A percentile compares a stretch with the other conserved stretches of the same genome.
Conservation (phyloP, 257 asterid species). For the Leonotis leonurus region DNA sequence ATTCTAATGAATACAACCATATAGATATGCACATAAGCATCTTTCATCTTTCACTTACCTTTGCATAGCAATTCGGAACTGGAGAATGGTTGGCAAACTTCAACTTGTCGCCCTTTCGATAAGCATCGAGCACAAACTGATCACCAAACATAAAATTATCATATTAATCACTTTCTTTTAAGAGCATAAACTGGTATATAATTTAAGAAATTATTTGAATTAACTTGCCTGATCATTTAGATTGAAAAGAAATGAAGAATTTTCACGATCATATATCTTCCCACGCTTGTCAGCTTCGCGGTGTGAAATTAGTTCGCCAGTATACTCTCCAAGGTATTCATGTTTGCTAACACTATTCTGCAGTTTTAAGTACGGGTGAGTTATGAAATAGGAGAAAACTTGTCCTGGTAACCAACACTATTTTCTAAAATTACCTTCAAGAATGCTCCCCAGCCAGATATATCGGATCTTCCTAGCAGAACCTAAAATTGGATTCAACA, state of each 20-base stretch:
- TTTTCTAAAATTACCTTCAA: conserved; percentile 58
- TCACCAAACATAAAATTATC: conserved; percentile 11
- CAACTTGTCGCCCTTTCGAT: conserved; percentile 82
- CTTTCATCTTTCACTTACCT: conserved; percentile 35
- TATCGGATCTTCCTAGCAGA: conserved; percentile 84
- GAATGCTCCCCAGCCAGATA: conserved; percentile 99
- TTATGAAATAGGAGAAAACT: not conserved
- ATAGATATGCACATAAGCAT: not conserved
- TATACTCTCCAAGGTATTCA: conserved; percentile 95
- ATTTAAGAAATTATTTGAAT: not conserved
- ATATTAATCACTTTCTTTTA: not conserved
- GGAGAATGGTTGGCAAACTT: conserved; percentile 96
- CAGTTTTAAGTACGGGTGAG: conserved; percentile 22
- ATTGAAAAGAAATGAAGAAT: conserved; percentile 86
- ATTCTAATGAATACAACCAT: conserved; percentile 6
- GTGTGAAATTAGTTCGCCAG: conserved; percentile 91
- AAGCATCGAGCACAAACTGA: conserved; percentile 92
- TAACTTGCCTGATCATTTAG: conserved; percentile 74
- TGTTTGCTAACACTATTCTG: conserved; percentile 90
- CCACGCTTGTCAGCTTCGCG: conserved; percentile 99
- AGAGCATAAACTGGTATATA: not conserved
- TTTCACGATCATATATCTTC: conserved; percentile 91
- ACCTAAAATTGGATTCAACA: conserved; percentile 39
- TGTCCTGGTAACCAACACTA: not conserved
- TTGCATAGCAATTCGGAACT: conserved; percentile 87